Evolutionary conservation across 1,139 yeast genomes (phyloP), one percentile per base, ranked within the genome.

Genomic region (Geotrichum aggregatum): DNA sequence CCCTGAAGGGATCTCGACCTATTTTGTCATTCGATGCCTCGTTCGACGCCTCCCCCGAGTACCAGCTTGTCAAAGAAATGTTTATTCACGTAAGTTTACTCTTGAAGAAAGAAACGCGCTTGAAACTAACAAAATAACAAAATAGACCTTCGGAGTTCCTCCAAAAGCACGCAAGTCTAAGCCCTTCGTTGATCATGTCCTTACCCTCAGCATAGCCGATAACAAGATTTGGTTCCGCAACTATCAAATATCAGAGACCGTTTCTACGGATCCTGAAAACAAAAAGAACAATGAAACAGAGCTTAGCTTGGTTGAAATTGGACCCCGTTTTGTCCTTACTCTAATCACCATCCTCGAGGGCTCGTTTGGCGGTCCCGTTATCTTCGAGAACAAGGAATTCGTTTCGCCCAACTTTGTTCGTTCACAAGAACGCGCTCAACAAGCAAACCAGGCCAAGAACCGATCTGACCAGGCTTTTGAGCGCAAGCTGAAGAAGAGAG

Each of bases 341-440:
- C 83, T 87, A 61, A 91, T 92, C 61, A 84, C 95, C 56, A 83
- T 92, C 50, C 77, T 92, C 59, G 98, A 92, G 72, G 99, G 98
- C 47, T 88, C 98, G 1, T 94, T 92, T 65, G 95, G 97, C 53
- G 98, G 99, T 21, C 97, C 98, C 58, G 89, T 92, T 76, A 88
- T 92, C 60, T 92, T 87, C 72, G 98, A 92, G 67, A 92, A 92
- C 75, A 91, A 87, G 76, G 95, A 92, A 71, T 92, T 87, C 69
- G 96, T 92, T 49, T 87, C 96, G 55, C 98, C 98, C 59, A 92
- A 92, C 76, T 82, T 87, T 60, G 95, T 86, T 50, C 84, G 98
- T 74, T 89, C 98, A 13, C 97, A 91, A 75, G 60, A 78, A 61
- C 86, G 82, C 69, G 87, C 84, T 62, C 79, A 85, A 65, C 82